Evolutionary conservation across 257 asterid genomes (phyloP), one percentile per base, ranked within the genome.

Genomic region (Lycium barbarum): DNA sequence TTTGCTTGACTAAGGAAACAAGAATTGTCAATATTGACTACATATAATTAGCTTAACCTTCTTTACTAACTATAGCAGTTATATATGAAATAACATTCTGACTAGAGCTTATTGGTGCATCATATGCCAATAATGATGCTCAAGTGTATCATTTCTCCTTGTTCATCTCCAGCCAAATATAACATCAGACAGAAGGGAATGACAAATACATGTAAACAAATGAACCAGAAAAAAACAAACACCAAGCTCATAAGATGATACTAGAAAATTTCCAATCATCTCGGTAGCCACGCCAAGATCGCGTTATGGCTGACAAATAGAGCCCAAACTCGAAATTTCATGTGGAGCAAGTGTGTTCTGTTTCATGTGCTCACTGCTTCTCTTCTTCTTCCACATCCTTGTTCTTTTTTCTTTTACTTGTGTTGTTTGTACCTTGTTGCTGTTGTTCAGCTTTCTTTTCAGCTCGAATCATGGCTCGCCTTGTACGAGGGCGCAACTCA

Each of bases 391-490:
- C 93, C 10, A 47, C 84, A 55, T 82, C 89, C 55, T 91, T 91
- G 82, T 92, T 87, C 92, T 86, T 93, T 91, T 91, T 93, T 89
- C 95, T 93, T 83, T 91, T 95, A 47, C 90, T 94, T 43, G 83
- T 82, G 67, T 89, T 86, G 66, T 90, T 87, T 78, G 90, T 65
- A 43, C 89, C 93, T 65, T 88, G 89, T 80, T 91, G 91, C 87
- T 91, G 93, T 84, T 90, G 94, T 84, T 93, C 98, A 5, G 97
- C 97, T 90, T 95, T 96, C 94, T 92, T 95, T 84, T 95, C 95
- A 86, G 97, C 99, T 79, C 99, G 94, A 79, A 96, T 93, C 94
- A 93, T 86, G 57, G 98, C 98, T 59, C 98, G 91, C 74, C 95
- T 90, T 15, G 90, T 94, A 72, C 97, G 97, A 7, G 99, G 98